These are phyloP conservation scores for Zasmidium angulare DNA, from an alignment of 2,329 filamentous ascomycete species.

Conservation along the genomic window DNA sequence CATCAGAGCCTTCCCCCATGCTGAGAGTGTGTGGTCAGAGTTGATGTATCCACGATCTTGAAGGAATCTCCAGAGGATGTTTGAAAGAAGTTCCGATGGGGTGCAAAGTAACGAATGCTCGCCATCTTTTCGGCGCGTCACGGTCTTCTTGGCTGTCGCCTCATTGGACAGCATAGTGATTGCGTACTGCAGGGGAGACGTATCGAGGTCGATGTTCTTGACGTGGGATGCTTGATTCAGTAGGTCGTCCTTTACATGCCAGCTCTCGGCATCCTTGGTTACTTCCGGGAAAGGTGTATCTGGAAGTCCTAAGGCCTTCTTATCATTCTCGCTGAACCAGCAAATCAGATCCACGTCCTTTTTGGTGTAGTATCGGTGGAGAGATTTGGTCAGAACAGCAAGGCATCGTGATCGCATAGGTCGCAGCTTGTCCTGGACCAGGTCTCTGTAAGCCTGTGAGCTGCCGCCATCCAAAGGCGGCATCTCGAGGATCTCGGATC, in stretches of 20 bases:
- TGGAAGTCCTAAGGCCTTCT: conserved; percentile 44
- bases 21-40: conserved; percentile 73
- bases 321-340: conserved; percentile 77
- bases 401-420: conserved; percentile 75
- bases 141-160: conserved; percentile 68
- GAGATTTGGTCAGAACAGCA: conserved; percentile 72
- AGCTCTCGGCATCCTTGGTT: conserved; percentile 51
- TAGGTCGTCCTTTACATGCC: conserved; percentile 63
- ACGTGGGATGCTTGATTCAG: conserved; percentile 18
- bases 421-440: conserved; percentile 73
- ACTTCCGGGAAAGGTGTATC: conserved; percentile 18
- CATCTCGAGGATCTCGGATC: conserved; percentile 72
- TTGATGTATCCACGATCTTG: conserved; percentile 86
- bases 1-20: conserved; percentile 78
- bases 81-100: conserved; percentile 64
- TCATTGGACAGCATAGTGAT: conserved; percentile 64
- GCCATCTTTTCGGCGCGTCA: conserved; percentile 46
- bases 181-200: conserved; percentile 47
- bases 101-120: conserved; percentile 58
- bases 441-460: conserved; percentile 74
- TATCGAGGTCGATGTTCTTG: conserved; percentile 19
- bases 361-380: conserved; percentile 80
- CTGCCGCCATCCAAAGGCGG: conserved; percentile 84
- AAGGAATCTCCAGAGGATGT: conserved; percentile 84
- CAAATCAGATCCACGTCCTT: conserved; percentile 74